Conservation (phyloP, 768 basidiomycete species). For the Psilocybe tampanensis region DNA sequence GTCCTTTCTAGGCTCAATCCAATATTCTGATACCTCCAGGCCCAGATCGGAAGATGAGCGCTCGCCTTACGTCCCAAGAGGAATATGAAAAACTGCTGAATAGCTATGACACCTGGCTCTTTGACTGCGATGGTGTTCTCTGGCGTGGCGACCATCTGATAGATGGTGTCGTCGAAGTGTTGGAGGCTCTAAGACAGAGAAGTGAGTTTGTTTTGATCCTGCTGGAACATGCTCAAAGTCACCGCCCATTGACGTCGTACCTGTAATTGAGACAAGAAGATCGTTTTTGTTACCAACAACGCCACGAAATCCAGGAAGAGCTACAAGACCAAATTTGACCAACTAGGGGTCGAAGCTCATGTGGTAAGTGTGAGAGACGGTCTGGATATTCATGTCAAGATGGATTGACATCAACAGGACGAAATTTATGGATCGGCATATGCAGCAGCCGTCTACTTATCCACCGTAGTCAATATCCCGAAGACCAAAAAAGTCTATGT, state of each 20-base stretch:
- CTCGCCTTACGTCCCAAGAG: slow-evolving; percentile 39
- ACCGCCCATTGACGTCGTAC: slow-evolving; percentile 9
- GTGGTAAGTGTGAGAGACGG: slow-evolving; percentile 58
- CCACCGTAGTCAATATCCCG: slow-evolving; percentile 85
- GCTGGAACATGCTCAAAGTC: neutral
- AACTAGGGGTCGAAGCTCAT: slow-evolving; percentile 81
- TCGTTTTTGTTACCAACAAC: slow-evolving; percentile 97
- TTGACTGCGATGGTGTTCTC: slow-evolving; percentile 95
- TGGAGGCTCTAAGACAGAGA: slow-evolving; percentile 68
- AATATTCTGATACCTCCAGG: neutral
- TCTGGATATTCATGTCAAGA: neutral
- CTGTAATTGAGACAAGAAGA: slow-evolving; percentile 63
- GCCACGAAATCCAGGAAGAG: slow-evolving; percentile 88
- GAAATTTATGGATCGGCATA: slow-evolving; percentile 98
- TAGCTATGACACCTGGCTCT: slow-evolving; percentile 91
- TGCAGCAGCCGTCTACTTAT: slow-evolving; percentile 69
- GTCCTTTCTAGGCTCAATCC: neutral
- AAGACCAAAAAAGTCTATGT: slow-evolving; percentile 95
- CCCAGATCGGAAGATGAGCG: slow-evolving; percentile 29
- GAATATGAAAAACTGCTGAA: slow-evolving; percentile 54
- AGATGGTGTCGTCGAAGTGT: slow-evolving; percentile 76
- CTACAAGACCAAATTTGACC: slow-evolving; percentile 92
- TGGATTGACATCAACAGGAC: slow-evolving; percentile 54
- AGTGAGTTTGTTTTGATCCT: slow-evolving; percentile 49
- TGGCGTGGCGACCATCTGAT: slow-evolving; percentile 86